phyloP scores from a whole-genome alignment of 768 basidiomycete species.

The Boletus patriciae region DNA sequence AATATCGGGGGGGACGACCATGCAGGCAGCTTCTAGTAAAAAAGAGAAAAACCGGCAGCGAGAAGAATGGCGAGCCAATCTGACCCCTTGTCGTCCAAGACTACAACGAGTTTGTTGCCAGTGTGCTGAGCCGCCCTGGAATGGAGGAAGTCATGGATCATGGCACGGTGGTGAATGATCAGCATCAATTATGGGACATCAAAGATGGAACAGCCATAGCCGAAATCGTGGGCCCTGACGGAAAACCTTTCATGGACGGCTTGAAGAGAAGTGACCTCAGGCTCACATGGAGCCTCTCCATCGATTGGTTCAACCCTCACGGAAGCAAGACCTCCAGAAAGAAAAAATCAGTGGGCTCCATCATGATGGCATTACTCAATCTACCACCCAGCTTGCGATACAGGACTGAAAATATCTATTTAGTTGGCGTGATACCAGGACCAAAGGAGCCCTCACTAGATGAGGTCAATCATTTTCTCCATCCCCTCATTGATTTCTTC shows the following conservation, averaged over 20 bases:
- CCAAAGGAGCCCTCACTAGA: constrained; percentile 30
- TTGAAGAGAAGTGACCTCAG: constrained; percentile 9
- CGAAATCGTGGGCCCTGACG: neutral
- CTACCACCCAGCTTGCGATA: constrained; percentile 16
- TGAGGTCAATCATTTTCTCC: constrained; percentile 34
- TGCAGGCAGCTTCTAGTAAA: constrained; percentile 10
- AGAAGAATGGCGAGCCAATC: constrained; percentile 2
- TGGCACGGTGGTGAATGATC: neutral
- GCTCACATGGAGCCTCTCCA: constrained; percentile 23
- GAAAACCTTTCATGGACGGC: neutral
- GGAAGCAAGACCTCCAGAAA: constrained; percentile 22
- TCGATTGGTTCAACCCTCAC: constrained; percentile 31
- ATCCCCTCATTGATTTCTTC: constrained; percentile 36
- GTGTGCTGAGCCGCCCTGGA: constrained; percentile 24
- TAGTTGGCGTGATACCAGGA: constrained; percentile 38
- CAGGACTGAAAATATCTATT: constrained; percentile 36
- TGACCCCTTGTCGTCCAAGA: constrained; percentile 29
- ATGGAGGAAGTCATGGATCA: constrained; percentile 31
- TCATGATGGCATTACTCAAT: constrained; percentile 22
- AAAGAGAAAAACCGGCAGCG: neutral
- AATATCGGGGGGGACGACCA: constrained; percentile 6
- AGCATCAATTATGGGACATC: neutral
- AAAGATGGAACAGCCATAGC: neutral
- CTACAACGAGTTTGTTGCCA: constrained; percentile 28
- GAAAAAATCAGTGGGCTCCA: constrained; percentile 7